phyloP scores from a whole-genome alignment of 768 basidiomycete species.

The Pilatotrama ljubarskyi region DNA sequence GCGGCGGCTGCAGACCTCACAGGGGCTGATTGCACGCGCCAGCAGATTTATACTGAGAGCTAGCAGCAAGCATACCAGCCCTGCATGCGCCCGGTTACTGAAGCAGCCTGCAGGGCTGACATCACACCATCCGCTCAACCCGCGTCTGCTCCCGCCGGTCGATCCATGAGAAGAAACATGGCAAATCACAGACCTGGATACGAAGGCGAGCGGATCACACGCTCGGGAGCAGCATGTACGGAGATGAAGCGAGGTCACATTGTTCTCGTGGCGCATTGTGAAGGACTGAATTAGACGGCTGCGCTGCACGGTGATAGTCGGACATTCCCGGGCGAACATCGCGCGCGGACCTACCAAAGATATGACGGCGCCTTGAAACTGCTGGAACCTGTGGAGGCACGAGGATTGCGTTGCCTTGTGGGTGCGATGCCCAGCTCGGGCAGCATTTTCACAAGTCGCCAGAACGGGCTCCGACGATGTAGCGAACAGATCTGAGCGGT shows the following conservation, averaged over 20 bases:
- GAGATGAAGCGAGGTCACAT: slow-evolving; percentile 16
- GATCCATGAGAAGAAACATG: slow-evolving; percentile 1
- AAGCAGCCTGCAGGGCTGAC: background rate
- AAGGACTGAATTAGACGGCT: background rate
- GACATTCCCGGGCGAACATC: background rate
- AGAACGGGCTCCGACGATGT: background rate
- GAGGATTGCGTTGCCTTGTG: background rate
- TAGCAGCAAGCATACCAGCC: background rate
- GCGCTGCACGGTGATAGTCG: background rate
- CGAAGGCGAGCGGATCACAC: slow-evolving; percentile 12
- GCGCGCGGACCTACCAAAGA: background rate
- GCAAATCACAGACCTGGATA: slow-evolving; percentile 3
- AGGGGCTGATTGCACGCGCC: background rate
- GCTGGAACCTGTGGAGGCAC: background rate
- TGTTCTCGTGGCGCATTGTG: background rate
- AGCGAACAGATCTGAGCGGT: background rate
- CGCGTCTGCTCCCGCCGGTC: background rate
- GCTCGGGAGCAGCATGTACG: slow-evolving; percentile 2
- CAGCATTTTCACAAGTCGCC: background rate
- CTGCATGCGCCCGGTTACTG: background rate
- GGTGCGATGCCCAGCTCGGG: background rate
- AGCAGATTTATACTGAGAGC: background rate
- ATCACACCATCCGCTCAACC: background rate
- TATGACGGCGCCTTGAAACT: background rate
- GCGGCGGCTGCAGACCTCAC: background rate